These are phyloP conservation scores for Arachis hypogaea DNA, from an alignment of 306 rosid genomes.

Conservation along the genomic window DNA sequence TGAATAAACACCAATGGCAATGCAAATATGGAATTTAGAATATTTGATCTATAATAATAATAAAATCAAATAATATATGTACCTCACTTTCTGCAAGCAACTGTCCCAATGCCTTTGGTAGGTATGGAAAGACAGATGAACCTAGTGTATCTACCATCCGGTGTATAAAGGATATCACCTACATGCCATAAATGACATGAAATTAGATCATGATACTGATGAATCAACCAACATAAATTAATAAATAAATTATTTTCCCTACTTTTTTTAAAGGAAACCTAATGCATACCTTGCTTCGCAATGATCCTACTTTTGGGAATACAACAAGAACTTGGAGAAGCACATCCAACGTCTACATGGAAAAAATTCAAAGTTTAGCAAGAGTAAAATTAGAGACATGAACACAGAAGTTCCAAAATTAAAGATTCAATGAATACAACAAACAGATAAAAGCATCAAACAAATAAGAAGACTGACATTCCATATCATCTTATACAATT, in stretches of 20 bases:
- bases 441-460: neutral
- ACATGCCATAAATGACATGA: conserved; percentile 27
- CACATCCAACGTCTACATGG: conserved; percentile 79
- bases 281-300: conserved; percentile 68
- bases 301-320: conserved; percentile 77
- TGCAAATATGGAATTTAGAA: conserved; percentile 24
- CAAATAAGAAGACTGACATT: neutral
- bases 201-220: conserved; percentile 38
- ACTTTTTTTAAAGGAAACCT: neutral
- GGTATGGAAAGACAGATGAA: conserved; percentile 85
- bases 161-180: conserved; percentile 96
- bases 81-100: conserved; percentile 93
- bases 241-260: too few species aligned
- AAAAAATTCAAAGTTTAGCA: conserved; percentile 37
- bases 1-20: conserved; percentile 4
- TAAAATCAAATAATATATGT: conserved; percentile 33
- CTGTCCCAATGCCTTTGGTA: conserved; percentile 89
- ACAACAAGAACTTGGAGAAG: conserved; percentile 88
- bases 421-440: conserved; percentile 19
- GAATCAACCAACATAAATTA: conserved; percentile 7
- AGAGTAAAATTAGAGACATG: conserved; percentile 19
- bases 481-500: too few species aligned
- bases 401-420: conserved; percentile 3
- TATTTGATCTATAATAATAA: neutral
- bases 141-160: conserved; percentile 98